Evolutionary conservation across 164 flowering plant genomes (phyloP).

Genomic region (Piper longum): DNA sequence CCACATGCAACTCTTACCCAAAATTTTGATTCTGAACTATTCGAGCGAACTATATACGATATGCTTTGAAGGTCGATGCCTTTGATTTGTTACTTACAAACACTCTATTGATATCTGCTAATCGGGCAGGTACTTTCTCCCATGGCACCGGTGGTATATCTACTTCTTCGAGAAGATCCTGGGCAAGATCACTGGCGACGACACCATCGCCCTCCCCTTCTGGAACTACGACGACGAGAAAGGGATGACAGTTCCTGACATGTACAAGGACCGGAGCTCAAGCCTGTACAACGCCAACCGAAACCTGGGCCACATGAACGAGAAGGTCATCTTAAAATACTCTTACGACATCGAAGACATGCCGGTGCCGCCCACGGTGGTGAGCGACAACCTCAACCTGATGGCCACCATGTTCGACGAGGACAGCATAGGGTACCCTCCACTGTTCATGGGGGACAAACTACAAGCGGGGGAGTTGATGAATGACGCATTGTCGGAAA

Average conservation of each 20-base stretch:
- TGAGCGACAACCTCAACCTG: not conserved
- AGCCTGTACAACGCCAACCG: constrained; percentile 3
- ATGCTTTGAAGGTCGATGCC: too few relatives aligned
- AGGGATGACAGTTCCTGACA: constrained; percentile 3
- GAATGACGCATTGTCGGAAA: not conserved
- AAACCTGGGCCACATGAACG: constrained; percentile 1
- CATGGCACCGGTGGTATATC: constrained; percentile 7
- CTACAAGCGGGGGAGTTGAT: not conserved
- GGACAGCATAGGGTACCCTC: not conserved
- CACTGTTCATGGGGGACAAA: constrained; percentile 3
- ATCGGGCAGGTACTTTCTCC: too few relatives aligned
- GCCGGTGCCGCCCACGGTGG: not conserved
- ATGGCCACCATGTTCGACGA: not conserved
- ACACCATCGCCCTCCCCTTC: constrained; percentile 5
- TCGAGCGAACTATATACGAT: too few relatives aligned
- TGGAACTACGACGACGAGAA: constrained; percentile 6
- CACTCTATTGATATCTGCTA: too few relatives aligned
- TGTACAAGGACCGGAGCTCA: not conserved
- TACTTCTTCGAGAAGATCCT: constrained; percentile 9
- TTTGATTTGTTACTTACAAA: too few relatives aligned
- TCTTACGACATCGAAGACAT: not conserved
- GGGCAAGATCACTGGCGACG: constrained; percentile 6
- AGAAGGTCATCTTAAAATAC: not conserved
- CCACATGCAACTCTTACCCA: too few relatives aligned
- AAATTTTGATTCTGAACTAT: too few relatives aligned